Evolutionary conservation across 2,329 filamentous ascomycete genomes (phyloP), one percentile per base, ranked within the genome.

Genomic region (Diaporthe aspalathi): DNA sequence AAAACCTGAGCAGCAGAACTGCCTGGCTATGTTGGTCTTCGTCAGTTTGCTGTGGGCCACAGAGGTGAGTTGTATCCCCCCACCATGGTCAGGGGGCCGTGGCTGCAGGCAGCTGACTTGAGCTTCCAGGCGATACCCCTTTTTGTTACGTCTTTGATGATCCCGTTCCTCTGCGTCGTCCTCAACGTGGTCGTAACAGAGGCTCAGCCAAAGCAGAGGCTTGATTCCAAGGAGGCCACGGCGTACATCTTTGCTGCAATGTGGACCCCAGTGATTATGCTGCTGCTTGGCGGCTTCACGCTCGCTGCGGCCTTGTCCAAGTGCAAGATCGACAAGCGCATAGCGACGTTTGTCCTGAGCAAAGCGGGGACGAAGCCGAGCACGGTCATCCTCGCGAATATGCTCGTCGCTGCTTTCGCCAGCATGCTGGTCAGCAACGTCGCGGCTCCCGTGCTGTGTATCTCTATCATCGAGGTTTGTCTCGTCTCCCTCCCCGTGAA

Each of bases 341-440:
- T 99, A 84, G 96, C 96, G 2, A 98, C 95, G 1, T 94, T 98
- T 77, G 93, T 99, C 35, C 87, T 99, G 43, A 97, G 94, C 85
- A 98, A 97, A 84, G 96, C 96, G 11, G 96, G 96, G 8, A 98
- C 96, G 4, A 92, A 91, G 77, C 96, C 96, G 12, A 88, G 91
- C 69, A 95, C 93, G 2, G 96, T 99, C 4, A 87, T 99, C 5
- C 83, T 99, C n/a, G 96, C 95, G 68, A 98, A 95, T 83, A 99
- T 99, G 96, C 95, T 98, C 77, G 96, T 99, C 52, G 95, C 95
- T 69, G 97, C 96, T 78, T 97, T 99, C 80, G 92, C 97, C 11
- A 98, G 94, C 77, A 99, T 99, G 96, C 94, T 97, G 87, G 98
- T 99, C 78, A 97, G 94, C 83, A 99, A 99, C 76, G 97, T 99